Evolutionary conservation across 2,329 filamentous ascomycete genomes (phyloP).

Genomic region (Sporothrix schenckii): DNA sequence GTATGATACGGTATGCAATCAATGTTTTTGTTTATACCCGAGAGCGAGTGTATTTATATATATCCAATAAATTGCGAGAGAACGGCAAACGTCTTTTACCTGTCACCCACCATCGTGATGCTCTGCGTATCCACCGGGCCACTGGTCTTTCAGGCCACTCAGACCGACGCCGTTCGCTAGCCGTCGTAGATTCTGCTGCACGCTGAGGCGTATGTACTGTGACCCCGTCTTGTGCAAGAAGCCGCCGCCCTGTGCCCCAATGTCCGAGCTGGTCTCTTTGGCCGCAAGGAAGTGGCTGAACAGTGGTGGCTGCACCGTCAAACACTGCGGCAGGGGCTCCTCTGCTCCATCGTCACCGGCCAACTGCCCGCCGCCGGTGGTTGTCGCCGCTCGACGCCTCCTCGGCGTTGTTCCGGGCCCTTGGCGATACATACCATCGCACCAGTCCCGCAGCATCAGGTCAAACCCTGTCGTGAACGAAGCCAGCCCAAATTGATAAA

Average conservation of each 20-base stretch:
- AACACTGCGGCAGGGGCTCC: conserved; percentile 35
- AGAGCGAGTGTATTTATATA: background rate
- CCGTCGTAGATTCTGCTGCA: conserved; percentile 39
- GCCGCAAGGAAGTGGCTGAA: conserved; percentile 40
- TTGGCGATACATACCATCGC: conserved; percentile 43
- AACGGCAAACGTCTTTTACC: background rate
- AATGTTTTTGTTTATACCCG: background rate
- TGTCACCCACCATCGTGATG: background rate
- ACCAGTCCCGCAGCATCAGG: conserved; percentile 52
- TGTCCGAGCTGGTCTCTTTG: conserved; percentile 39
- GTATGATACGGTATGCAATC: no score
- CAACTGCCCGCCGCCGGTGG: background rate
- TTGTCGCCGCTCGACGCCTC: background rate
- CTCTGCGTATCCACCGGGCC: conserved; percentile 33
- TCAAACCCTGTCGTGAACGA: conserved; percentile 49
- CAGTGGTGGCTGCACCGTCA: conserved; percentile 42
- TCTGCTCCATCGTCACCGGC: background rate
- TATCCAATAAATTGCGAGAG: background rate
- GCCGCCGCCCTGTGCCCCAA: conserved; percentile 40
- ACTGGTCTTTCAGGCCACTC: conserved; percentile 38
- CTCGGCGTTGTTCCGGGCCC: conserved; percentile 5
- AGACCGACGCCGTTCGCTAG: conserved; percentile 35
- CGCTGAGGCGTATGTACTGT: conserved; percentile 40
- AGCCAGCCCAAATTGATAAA: conserved; percentile 50
- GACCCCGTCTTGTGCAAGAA: conserved; percentile 39